Percentiles rank a stretch among this genome's conserved stretches.
Conservation (phyloP, 805 yeast species). For the Candida jianshihensis region DNA sequence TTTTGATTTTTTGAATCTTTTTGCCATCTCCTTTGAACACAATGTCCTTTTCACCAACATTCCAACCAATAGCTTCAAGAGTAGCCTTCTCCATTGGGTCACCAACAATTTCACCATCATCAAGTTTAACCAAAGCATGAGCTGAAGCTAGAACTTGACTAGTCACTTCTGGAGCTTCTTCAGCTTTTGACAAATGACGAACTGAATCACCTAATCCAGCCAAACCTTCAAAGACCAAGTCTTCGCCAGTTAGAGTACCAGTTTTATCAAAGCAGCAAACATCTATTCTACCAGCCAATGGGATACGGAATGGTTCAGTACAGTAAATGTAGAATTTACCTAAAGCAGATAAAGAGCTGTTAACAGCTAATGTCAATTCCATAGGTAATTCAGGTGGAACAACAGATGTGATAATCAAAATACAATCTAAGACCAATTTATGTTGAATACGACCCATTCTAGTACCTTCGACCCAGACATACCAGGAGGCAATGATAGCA, state of each 20-base stretch:
- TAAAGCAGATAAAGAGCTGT: conserved; percentile 80
- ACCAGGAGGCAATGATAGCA: conserved; percentile 94
- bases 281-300: conserved; percentile 95
- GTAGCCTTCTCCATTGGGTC: conserved; percentile 99
- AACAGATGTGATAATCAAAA: conserved; percentile 91
- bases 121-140: conserved; percentile 89
- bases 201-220: conserved; percentile 66
- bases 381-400: conserved; percentile 99
- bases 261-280: conserved; percentile 98
- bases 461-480: conserved; percentile 97
- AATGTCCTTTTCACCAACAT: conserved; percentile 67
- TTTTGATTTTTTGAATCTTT: conserved; percentile 45
- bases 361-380: conserved; percentile 98
- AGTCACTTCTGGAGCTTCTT: conserved; percentile 65
- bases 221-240: conserved; percentile 90
- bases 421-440: conserved; percentile 90
- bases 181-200: conserved; percentile 44
- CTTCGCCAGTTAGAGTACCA: conserved; percentile 97
- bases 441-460: conserved; percentile 93
- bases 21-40: conserved; percentile 40
- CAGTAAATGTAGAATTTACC: conserved; percentile 87
- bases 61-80: conserved; percentile 80
- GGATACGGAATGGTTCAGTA: conserved; percentile 97
- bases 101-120: conserved; percentile 96
- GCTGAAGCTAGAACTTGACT: conserved; percentile 83